These are phyloP conservation scores for Fragosphaeria purpurea DNA, from an alignment of 2,329 filamentous ascomycete genomes.

Conservation along the genomic window DNA sequence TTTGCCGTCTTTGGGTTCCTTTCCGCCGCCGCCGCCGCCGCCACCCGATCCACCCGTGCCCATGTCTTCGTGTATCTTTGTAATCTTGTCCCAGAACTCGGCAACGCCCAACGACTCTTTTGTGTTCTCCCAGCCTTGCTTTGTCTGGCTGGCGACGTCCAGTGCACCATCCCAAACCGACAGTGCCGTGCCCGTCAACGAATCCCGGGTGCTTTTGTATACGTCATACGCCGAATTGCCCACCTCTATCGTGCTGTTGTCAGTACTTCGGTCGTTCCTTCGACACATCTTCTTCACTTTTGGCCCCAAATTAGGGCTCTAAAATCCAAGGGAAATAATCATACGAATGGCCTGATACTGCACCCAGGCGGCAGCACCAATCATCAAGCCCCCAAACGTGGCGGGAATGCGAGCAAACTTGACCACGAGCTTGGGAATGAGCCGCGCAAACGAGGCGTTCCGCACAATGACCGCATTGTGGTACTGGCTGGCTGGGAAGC, in stretches of 20 bases:
- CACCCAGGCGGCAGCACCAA: constrained; percentile 81
- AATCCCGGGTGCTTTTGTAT: constrained; percentile 62
- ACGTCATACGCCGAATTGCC: constrained; percentile 70
- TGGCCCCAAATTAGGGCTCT: too few species aligned
- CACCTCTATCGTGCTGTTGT: constrained; percentile 41
- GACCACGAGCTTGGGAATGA: constrained; percentile 77
- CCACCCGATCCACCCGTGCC: constrained; percentile 38
- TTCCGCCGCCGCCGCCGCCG: constrained; percentile 37
- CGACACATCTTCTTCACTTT: too few species aligned
- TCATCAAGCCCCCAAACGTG: constrained; percentile 78
- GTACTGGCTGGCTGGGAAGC: constrained; percentile 73
- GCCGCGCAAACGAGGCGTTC: constrained; percentile 54
- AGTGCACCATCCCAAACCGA: constrained; percentile 61
- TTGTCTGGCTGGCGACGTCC: constrained; percentile 69
- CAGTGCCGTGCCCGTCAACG: constrained; percentile 58
- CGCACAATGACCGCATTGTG: constrained; percentile 64
- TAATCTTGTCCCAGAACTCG: constrained; percentile 71
- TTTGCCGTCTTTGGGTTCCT: constrained; percentile 51
- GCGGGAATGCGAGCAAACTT: constrained; percentile 85
- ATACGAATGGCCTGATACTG: constrained; percentile 89
- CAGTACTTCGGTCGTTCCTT: not conserved
- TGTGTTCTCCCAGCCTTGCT: constrained; percentile 70
- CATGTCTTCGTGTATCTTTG: constrained; percentile 51
- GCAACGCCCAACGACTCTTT: constrained; percentile 62
- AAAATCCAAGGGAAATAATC: constrained; percentile 18